Base-by-base conservation (phyloP, 306 rosid genomes). In the Argentina anserina region DNA sequence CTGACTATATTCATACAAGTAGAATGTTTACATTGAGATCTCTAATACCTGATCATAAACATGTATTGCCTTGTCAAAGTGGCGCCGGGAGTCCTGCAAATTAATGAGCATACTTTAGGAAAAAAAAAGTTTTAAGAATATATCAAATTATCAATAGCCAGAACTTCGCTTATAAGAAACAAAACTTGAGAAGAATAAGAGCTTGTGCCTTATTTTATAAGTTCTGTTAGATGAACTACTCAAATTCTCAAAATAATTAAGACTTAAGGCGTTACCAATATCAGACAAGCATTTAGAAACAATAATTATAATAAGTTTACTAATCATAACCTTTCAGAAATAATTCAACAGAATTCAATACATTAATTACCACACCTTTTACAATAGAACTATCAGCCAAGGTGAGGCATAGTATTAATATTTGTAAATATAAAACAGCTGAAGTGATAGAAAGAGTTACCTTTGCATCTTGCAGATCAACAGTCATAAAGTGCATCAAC, bases 11-110 rank as follows among this genome's bases (percentile, higher is more conserved):
- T 42, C 33, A 28, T 9, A 63, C 59, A n/a, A 55, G 52, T 31
- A 63, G 7, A 23, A 55, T 62, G 25, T 6, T 50, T 21, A 20
- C 41, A 3, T 25, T 39, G 60, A 40, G 66, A 70, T 65, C 73
- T 79, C 65, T 39, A 55, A 43, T 83, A 94, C 99, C 99, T 94
- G 99, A 83, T 94, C 99, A 79, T 94, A 94, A 41, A 84, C 86
- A 47, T 91, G 87, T 74, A 84, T 80, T 46, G 95, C 83, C 82
- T 91, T 90, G 86, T 94, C 95, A 72, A 86, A 94, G 47, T 90
- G 90, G 3, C 77, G 82, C 45, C 97, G 90, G 17, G 97, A 89
- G 25, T 89, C 97, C 99, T 94, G 82, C 73, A 81, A 56, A 76
- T 73, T 33, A 67, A 64, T 73, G 36, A 74, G 46, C 31, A 67